These are phyloP conservation scores for Cladosporium sphaerospermum DNA, from an alignment of 2,329 filamentous ascomycete genomes.

Conservation along the genomic window DNA sequence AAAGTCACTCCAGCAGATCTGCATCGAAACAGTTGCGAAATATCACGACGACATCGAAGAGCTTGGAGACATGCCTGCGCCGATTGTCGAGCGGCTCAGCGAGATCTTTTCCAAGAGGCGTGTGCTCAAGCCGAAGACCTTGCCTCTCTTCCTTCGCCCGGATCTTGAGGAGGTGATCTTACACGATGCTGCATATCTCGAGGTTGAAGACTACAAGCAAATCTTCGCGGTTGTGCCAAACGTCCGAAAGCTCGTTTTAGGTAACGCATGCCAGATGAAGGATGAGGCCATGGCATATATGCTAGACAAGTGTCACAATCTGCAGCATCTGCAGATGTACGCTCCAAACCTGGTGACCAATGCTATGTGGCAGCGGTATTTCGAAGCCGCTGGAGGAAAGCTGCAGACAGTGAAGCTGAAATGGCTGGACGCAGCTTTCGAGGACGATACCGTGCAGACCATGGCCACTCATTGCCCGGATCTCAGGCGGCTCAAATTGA, in stretches of 20 bases:
- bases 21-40: constrained; percentile 57
- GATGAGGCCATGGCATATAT: constrained; percentile 77
- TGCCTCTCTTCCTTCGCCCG: constrained; percentile 46
- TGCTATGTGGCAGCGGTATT: constrained; percentile 64
- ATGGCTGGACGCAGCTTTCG: constrained; percentile 76
- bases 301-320: constrained; percentile 59
- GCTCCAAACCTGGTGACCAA: constrained; percentile 79
- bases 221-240: constrained; percentile 71
- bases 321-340: constrained; percentile 72
- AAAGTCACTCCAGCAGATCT: constrained; percentile 61
- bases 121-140: constrained; percentile 47
- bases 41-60: constrained; percentile 60
- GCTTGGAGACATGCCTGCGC: constrained; percentile 55
- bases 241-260: constrained; percentile 65
- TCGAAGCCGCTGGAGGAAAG: constrained; percentile 57
- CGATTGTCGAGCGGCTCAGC: constrained; percentile 52
- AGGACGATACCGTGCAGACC: constrained; percentile 60
- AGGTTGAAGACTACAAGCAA: constrained; percentile 67
- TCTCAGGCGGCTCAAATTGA: constrained; percentile 70
- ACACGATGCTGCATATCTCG: constrained; percentile 61
- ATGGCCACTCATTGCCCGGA: constrained; percentile 60
- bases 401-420: constrained; percentile 70
- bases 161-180: constrained; percentile 52
- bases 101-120: constrained; percentile 60
- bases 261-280: constrained; percentile 88